phyloP scores from a whole-genome alignment of 257 asterid species.

The Solanum infundibuliforme region DNA sequence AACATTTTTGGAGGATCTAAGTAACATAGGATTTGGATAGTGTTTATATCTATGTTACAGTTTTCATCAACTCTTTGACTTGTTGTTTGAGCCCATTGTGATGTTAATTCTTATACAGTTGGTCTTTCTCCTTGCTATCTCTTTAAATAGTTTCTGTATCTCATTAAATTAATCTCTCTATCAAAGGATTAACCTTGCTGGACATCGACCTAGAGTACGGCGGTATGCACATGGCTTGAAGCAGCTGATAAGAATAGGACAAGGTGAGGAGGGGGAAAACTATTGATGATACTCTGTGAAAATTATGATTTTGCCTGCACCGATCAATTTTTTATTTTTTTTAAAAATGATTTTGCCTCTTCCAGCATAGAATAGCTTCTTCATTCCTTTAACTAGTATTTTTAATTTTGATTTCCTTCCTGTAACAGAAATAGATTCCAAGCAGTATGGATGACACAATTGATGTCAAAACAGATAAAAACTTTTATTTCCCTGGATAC shows the following conservation, averaged over 20 bases:
- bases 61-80: neutral
- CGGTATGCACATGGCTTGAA: slow-evolving; percentile 79
- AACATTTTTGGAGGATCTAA: neutral
- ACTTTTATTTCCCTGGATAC: neutral
- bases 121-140: slow-evolving; percentile 6
- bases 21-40: neutral
- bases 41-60: neutral
- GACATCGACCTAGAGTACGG: slow-evolving; percentile 89
- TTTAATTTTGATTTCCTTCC: neutral
- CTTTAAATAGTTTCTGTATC: neutral
- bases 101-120: neutral
- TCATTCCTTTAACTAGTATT: neutral
- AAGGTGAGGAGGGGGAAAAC: slow-evolving; percentile 46
- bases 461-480: neutral
- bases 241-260: slow-evolving; percentile 74
- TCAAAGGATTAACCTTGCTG: slow-evolving; percentile 83
- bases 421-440: neutral
- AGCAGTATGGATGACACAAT: neutral
- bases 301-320: slow-evolving; percentile 1
- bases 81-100: neutral
- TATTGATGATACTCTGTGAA: neutral
- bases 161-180: slow-evolving; percentile 8
- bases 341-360: slow-evolving; percentile 1
- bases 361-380: neutral
- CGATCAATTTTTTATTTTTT: neutral